Evolutionary conservation across 805 yeast genomes (phyloP).

Genomic region (Metschnikowia vanudenii): DNA sequence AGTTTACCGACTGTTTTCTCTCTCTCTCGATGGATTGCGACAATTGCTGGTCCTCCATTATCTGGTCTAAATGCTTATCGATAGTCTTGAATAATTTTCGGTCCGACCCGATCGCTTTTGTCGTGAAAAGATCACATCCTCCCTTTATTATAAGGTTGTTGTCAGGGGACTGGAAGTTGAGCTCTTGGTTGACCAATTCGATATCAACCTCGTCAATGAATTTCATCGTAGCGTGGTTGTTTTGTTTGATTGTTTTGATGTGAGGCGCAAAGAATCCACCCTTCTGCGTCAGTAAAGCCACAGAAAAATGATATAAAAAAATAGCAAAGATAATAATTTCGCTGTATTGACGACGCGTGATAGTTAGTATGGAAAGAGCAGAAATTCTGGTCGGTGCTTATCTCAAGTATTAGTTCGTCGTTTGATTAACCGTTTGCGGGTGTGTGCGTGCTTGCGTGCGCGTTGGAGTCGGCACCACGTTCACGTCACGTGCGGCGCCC

Average conservation of each 20-base stretch:
- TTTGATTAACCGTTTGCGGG: slow-evolving; percentile 1
- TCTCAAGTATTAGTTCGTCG: slow-evolving; percentile 4
- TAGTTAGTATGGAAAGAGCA: not conserved
- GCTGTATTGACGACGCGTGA: no score
- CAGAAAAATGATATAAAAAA: not conserved
- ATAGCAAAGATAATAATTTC: not conserved
- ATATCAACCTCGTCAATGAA: slow-evolving; percentile 91
- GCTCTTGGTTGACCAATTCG: slow-evolving; percentile 84
- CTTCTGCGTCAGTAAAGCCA: no score
- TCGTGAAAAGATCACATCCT: slow-evolving; percentile 89
- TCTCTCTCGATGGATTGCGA: slow-evolving; percentile 40
- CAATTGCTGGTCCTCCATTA: slow-evolving; percentile 44
- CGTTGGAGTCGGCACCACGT: slow-evolving; percentile 10
- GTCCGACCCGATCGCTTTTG: slow-evolving; percentile 90
- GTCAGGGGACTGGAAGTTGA: slow-evolving; percentile 45
- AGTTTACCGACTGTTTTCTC: slow-evolving; percentile 35
- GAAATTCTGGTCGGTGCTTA: slow-evolving; percentile 1
- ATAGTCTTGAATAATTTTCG: slow-evolving; percentile 83
- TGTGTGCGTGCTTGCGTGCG: slow-evolving; percentile 4
- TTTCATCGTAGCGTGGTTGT: slow-evolving; percentile 34
- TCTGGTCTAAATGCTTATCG: slow-evolving; percentile 71
- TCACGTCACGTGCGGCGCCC: slow-evolving; percentile 10
- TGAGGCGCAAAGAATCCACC: no score
- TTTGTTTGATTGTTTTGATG: no score
- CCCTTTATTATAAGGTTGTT: slow-evolving; percentile 61